Evolutionary conservation across 1,284 basidiomycete species (phyloP).

Genomic region (Peniophora sp.): DNA sequence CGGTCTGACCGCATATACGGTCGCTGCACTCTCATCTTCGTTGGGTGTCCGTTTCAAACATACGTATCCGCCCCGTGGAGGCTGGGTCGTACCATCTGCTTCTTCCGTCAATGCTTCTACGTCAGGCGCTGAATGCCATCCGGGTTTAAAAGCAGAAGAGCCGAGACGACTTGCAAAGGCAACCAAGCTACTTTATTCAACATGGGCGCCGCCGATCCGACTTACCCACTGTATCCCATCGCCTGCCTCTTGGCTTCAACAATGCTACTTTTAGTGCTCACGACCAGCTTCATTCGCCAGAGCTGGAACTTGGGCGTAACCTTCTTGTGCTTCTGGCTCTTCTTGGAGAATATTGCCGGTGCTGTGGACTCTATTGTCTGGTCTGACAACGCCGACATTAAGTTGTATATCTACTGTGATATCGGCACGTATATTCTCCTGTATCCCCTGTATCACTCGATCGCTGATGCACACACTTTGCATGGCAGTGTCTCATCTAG

Average conservation of each 20-base stretch:
- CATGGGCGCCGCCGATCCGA: not conserved
- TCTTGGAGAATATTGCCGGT: not conserved
- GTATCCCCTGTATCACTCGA: not conserved
- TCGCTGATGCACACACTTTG: not conserved
- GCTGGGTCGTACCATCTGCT: no score
- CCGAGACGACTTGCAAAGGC: no score
- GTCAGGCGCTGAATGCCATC: no score
- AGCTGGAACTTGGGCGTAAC: not conserved
- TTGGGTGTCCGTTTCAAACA: no score
- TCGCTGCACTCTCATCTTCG: no score
- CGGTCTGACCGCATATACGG: no score
- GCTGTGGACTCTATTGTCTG: not conserved
- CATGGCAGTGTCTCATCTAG: not conserved
- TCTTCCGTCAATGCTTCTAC: no score
- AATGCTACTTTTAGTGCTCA: not conserved
- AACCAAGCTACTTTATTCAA: no score
- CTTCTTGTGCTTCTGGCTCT: conserved; percentile 1
- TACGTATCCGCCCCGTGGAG: no score
- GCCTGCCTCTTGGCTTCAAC: not conserved
- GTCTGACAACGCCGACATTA: not conserved
- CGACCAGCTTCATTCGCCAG: not conserved
- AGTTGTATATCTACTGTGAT: not conserved
- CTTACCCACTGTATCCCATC: not conserved
- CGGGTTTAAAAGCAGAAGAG: no score
- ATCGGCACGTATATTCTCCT: not conserved